Base-by-base conservation (phyloP, 495 filamentous ascomycete genomes). In the Penicillium cinerascens region DNA sequence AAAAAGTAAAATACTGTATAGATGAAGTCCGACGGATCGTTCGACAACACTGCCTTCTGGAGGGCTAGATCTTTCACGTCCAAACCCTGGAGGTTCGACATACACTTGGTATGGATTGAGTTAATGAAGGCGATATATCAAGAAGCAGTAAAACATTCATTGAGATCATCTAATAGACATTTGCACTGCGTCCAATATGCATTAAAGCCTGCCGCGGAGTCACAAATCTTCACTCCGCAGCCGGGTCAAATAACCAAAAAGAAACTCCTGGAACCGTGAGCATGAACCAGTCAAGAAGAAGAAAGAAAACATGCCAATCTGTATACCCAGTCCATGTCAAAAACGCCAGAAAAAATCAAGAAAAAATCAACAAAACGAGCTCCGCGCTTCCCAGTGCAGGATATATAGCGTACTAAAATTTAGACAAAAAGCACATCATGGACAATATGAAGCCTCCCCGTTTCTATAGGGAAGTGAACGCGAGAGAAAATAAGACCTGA, bases 261-360 rank as follows among this genome's bases (percentile, higher is more conserved):
- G 16, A 33, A 60, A 60, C 57, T 53, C 57, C 57, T 21, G 47
- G n/a, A 43, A 50, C 43, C 60, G 44, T 46, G 40, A 53, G 46
- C 44, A 47, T 51, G 18, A 23, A 52, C n/a, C 36, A 47, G 17
- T 22, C 46, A 26, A 25, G 22, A 27, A 1, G 27, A 42, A 49
- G 27, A 41, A 33, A 39, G 13, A 56, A 63, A 44, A 50, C 20
- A 54, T 65, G 54, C 48, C 69, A 72, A 54, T 72, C 59, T 72
- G 69, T 69, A 59, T 61, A 57, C 53, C 61, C 52, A 49, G 44
- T 44, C 52, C 62, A 60, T 33, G 40, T 55, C 47, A 58, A 64
- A 70, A 35, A 25, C 52, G 25, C 47, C 52, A 49, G n/a, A 43
- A 33, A 43, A 41, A 58, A 37, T 35, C 25, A 55, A 37, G 53